phyloP scores from a whole-genome alignment of 2,329 filamentous ascomycete species.

The Dactylellina drechsleri region DNA sequence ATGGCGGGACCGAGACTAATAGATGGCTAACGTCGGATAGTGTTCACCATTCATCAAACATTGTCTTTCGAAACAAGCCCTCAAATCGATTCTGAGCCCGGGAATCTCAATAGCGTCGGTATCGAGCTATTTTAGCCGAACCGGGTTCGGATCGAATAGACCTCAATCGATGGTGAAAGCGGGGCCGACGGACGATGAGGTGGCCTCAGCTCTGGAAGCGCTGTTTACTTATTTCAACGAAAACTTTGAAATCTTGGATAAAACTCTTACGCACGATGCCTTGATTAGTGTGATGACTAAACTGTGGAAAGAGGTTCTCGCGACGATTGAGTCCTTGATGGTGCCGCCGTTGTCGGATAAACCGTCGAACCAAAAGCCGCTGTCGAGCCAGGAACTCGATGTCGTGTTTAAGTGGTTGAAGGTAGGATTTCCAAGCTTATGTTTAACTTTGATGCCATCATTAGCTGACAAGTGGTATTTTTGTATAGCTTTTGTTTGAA shows the following conservation, averaged over 20 bases:
- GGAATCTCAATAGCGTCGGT: slow-evolving; percentile 78
- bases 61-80: slow-evolving; percentile 82
- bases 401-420: slow-evolving; percentile 95
- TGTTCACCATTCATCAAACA: slow-evolving; percentile 92
- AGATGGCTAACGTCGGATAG: slow-evolving; percentile 63
- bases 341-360: slow-evolving; percentile 97
- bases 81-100: slow-evolving; percentile 77
- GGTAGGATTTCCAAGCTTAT: slow-evolving; percentile 31
- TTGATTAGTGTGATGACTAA: slow-evolving; percentile 99
- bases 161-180: slow-evolving; percentile 65
- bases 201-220: slow-evolving; percentile 82
- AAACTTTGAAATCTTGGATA: slow-evolving; percentile 99
- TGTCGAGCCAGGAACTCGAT: slow-evolving; percentile 88
- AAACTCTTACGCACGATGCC: slow-evolving; percentile 91
- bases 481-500: slow-evolving; percentile 75
- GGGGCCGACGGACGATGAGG: slow-evolving; percentile 74
- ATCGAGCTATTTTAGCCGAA: slow-evolving; percentile 74
- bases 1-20: too few species aligned
- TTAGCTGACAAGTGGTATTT: neutral
- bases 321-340: slow-evolving; percentile 87
- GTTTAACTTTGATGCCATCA: neutral
- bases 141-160: slow-evolving; percentile 65
- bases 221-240: slow-evolving; percentile 96
- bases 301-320: slow-evolving; percentile 95
- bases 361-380: slow-evolving; percentile 81